phyloP scores from a whole-genome alignment of 2,329 filamentous ascomycete genomes.

The Emergomyces orientalis region DNA sequence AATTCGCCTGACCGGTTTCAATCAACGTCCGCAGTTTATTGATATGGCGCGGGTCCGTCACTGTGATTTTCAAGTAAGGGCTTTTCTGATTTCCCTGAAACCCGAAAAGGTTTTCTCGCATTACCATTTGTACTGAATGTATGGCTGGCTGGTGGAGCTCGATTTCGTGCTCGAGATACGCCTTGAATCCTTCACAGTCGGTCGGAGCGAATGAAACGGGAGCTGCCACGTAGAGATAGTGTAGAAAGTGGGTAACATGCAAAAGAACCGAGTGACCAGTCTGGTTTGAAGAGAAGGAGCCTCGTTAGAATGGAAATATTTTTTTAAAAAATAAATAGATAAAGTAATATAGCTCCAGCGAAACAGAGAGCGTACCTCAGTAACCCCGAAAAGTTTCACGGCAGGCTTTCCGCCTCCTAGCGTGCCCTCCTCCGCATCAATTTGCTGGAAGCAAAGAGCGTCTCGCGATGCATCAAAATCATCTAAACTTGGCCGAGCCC shows the following conservation, averaged over 20 bases:
- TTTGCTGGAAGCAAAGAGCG: slow-evolving; percentile 83
- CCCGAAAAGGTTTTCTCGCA: slow-evolving; percentile 85
- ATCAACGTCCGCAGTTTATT: slow-evolving; percentile 64
- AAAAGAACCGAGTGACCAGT: slow-evolving; percentile 82
- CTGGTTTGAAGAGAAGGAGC: slow-evolving; percentile 26
- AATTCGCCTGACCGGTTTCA: slow-evolving; percentile 69
- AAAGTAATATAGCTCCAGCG: no score
- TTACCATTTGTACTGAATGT: slow-evolving; percentile 67
- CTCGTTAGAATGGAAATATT: not conserved
- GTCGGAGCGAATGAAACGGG: slow-evolving; percentile 68
- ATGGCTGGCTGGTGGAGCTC: slow-evolving; percentile 66
- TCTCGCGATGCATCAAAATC: slow-evolving; percentile 56
- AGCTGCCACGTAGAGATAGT: slow-evolving; percentile 90
- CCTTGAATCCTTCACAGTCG: slow-evolving; percentile 69
- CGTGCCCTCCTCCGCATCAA: slow-evolving; percentile 86
- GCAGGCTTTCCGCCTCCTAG: slow-evolving; percentile 65
- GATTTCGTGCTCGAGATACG: slow-evolving; percentile 69
- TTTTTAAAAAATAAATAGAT: no score
- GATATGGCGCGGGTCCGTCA: slow-evolving; percentile 81
- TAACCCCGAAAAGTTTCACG: slow-evolving; percentile 90
- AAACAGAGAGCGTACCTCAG: slow-evolving; percentile 46
- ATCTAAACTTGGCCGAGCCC: slow-evolving; percentile 59
- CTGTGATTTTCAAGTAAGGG: slow-evolving; percentile 86
- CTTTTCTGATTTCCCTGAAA: slow-evolving; percentile 90
- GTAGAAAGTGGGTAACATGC: slow-evolving; percentile 90